Percentiles rank a stretch among this genome's conserved stretches.
Conservation (phyloP, 1,284 basidiomycete species). For the Sanghuangporus baumii region DNA sequence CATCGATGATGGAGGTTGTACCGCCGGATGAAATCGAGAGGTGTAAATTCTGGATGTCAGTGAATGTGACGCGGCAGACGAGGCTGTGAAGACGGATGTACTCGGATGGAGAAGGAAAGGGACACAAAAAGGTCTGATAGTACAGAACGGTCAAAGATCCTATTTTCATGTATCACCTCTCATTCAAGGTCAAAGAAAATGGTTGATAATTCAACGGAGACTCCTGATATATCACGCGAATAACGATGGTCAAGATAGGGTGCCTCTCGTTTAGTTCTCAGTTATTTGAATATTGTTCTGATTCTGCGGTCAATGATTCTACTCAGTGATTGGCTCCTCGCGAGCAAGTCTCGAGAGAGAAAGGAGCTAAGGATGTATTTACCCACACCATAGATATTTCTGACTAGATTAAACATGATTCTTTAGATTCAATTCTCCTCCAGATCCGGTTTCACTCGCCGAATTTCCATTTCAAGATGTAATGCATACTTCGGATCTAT, state of each 20-base stretch:
- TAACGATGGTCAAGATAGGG: neutral
- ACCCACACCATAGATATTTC: conserved; percentile 19
- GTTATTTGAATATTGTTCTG: neutral
- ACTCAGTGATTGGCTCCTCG: conserved; percentile 40
- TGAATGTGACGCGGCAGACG: conserved; percentile 28
- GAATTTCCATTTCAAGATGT: conserved; percentile 34
- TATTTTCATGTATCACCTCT: neutral
- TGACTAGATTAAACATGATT: neutral
- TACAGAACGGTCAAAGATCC: neutral
- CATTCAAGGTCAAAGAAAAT: too few species aligned
- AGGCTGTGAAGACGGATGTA: conserved; percentile 11
- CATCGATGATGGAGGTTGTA: conserved; percentile 30
- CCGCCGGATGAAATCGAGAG: conserved; percentile 29
- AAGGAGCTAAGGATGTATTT: conserved; percentile 31
- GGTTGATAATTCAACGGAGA: too few species aligned
- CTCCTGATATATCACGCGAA: too few species aligned
- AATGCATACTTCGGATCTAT: conserved; percentile 41
- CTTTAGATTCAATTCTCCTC: conserved; percentile 27
- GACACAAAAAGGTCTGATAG: neutral
- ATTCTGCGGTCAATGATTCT: conserved; percentile 31
- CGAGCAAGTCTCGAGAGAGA: conserved; percentile 27
- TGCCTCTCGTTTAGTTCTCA: conserved; percentile 16
- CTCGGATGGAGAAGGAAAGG: neutral
- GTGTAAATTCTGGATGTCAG: conserved; percentile 38
- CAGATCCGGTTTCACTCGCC: conserved; percentile 35